Evolutionary conservation across 257 asterid genomes (phyloP).

Genomic region (Ocimum tenuiflorum): DNA sequence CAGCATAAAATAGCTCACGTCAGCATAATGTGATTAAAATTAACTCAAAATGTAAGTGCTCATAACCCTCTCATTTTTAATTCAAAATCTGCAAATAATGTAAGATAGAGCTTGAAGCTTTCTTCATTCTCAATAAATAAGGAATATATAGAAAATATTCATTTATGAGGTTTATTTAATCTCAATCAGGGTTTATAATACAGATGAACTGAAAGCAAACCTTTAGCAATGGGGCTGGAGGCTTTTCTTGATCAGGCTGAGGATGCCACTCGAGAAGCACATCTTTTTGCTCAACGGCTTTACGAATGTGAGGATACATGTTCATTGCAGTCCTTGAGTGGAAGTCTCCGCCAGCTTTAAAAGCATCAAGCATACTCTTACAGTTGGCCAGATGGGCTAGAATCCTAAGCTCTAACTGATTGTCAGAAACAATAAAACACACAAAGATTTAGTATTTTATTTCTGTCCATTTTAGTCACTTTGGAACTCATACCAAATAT

Average conservation of each 20-base stretch:
- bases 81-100: too few relatives aligned
- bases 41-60: neutral
- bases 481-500: neutral
- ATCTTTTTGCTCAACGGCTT: conserved; percentile 54
- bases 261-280: conserved; percentile 99
- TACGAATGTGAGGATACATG: conserved; percentile 89
- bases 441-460: neutral
- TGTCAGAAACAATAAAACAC: conserved; percentile 12
- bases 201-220: conserved; percentile 31
- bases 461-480: neutral
- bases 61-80: neutral
- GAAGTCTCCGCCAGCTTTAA: conserved; percentile 96
- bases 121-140: too few relatives aligned
- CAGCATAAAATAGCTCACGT: too few relatives aligned
- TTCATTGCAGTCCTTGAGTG: conserved; percentile 99
- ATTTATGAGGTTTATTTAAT: too few relatives aligned
- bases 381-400: conserved; percentile 96
- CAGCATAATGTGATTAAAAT: neutral
- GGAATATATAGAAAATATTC: too few relatives aligned
- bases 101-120: too few relatives aligned
- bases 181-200: too few relatives aligned
- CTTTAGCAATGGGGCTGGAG: conserved; percentile 94
- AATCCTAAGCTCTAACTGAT: conserved; percentile 95
- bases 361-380: conserved; percentile 89
- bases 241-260: conserved; percentile 74